A percentile compares a stretch with the other conserved stretches of the same genome.
Conservation (phyloP, 306 rosid species). For the Vachellia collinsii region DNA sequence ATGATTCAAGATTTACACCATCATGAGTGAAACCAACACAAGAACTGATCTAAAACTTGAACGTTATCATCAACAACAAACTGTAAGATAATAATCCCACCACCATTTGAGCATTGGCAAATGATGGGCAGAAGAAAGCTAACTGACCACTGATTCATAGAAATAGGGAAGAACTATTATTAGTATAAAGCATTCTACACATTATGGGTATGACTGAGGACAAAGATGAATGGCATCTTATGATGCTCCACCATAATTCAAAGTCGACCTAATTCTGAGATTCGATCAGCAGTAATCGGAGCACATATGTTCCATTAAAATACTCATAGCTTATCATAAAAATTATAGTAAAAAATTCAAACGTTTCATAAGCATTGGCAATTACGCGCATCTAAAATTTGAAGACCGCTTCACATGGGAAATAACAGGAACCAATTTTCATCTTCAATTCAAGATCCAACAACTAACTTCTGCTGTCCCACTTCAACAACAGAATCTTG, state of each 20-base stretch:
- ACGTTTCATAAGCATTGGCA: conserved; percentile 7
- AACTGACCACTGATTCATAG: not conserved
- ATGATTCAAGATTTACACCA: conserved; percentile 25
- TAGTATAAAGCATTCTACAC: not conserved
- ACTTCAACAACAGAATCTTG: not conserved
- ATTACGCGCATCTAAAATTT: conserved; percentile 15
- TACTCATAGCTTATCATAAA: not conserved
- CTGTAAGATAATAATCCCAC: conserved; percentile 27
- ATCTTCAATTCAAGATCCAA: conserved; percentile 29
- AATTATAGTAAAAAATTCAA: conserved; percentile 1
- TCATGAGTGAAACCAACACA: conserved; percentile 16
- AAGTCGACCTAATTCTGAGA: conserved; percentile 11
- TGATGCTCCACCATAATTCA: not conserved
- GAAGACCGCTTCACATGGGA: not conserved
- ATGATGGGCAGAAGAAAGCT: not conserved
- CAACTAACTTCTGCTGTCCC: not conserved
- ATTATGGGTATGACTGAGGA: conserved; percentile 1
- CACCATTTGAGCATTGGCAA: not conserved
- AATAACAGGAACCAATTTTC: conserved; percentile 32
- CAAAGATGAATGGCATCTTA: not conserved
- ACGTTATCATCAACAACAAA: conserved; percentile 30
- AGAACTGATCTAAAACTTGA: conserved; percentile 24
- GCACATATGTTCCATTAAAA: conserved; percentile 9
- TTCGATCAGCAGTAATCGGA: conserved; percentile 3
- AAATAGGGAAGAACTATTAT: not conserved